Conservation (phyloP, 2,329 filamentous ascomycete species). For the Curvularia lunata region DNA sequence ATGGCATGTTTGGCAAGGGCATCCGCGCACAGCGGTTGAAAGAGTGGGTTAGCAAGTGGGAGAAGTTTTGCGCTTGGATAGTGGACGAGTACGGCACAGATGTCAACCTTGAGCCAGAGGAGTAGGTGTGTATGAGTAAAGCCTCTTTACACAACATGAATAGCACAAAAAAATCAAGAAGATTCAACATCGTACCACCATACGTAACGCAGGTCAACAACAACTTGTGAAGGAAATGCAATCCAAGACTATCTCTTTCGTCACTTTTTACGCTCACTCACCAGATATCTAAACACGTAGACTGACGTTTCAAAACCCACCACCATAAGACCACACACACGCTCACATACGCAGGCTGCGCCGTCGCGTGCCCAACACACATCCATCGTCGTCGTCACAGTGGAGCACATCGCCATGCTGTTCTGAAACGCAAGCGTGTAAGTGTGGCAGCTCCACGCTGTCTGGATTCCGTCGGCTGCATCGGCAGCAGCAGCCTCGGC, state of each 20-base stretch:
- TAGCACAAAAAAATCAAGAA: background rate
- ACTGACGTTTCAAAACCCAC: background rate
- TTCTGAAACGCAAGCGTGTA: background rate
- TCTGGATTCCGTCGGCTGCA: background rate
- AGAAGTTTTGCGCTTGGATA: slow-evolving; percentile 89
- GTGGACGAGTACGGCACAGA: slow-evolving; percentile 73
- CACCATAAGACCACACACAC: background rate
- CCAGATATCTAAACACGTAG: background rate
- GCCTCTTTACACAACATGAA: background rate
- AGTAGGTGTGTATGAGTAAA: slow-evolving; percentile 19
- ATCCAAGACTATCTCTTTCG: background rate
- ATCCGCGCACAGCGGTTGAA: slow-evolving; percentile 74
- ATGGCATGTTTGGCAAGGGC: slow-evolving; percentile 74
- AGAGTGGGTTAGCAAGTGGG: slow-evolving; percentile 83
- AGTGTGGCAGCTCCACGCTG: background rate
- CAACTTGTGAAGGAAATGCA: background rate
- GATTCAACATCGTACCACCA: background rate
- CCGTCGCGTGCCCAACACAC: background rate
- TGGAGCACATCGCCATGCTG: background rate
- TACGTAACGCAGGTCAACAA: background rate
- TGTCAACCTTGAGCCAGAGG: slow-evolving; percentile 56
- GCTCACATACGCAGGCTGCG: background rate
- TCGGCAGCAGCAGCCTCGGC: background rate
- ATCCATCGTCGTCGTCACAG: background rate
- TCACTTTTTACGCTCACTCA: background rate